Evolutionary conservation across 768 basidiomycete genomes (phyloP), one percentile per base, ranked within the genome.

Genomic region (Suillus occidentalis): DNA sequence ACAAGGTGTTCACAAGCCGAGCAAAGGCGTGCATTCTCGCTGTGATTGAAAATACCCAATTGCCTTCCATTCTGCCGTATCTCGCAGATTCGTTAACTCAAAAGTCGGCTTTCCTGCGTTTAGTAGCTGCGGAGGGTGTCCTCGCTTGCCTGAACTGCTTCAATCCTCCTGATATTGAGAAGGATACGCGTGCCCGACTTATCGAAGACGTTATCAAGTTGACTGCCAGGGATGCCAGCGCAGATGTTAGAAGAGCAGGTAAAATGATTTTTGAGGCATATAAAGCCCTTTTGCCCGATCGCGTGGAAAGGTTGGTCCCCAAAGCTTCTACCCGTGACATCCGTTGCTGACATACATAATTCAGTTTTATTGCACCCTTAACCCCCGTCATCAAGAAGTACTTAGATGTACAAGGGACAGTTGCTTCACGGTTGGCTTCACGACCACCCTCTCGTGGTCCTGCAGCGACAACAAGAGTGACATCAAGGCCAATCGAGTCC

Each of bases 121-220:
- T 90, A 6, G 82, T 83, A 20, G 85, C 86, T n/a, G 84, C 86
- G 4, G 91, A 94, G 74, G 81, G 85, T 37, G 80, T 87, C 0
- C 72, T 93, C 58, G 80, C 82, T 18, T 89, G 87, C 66, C 78
- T 94, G 61, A 90, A 90, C 65, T 87, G 84, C 69, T 89, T 88
- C 73, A 92, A 91, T 75, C 92, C 91, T 10, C 90, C 90, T 0
- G 90, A 93, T 68, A 73, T 93, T 37, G 90, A 91, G 74, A 89
- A 85, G 73, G 90, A 92, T 56, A 65, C 77, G 0, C 79, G 89
- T 18, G 87, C 86, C 0, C 80, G 80, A 53, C 86, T 90, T 47
- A 80, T 95, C 34, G 94, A 95, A 73, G 79, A 75, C 13, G 83
- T 91, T 56, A 91, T 95, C 68, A 87, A 82, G 64, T 70, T 76